Evolutionary conservation across 73 alveolate species (phyloP).

Genomic region (Paramecium bursaria): DNA sequence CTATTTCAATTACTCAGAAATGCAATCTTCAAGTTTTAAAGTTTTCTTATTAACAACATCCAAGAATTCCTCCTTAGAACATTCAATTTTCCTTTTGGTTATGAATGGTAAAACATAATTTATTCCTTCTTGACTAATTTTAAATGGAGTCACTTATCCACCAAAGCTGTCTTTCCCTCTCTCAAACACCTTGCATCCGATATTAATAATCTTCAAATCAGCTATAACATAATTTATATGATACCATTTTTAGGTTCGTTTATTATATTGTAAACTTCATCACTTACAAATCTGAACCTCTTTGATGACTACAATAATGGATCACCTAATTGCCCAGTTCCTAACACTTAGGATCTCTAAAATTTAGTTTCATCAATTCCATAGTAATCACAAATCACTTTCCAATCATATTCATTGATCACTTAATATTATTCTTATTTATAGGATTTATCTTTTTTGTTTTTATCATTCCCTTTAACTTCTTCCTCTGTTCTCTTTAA

Average conservation of each 20-base stretch:
- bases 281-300: conserved; percentile 46
- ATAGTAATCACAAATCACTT: conserved; percentile 60
- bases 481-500: conserved; percentile 31
- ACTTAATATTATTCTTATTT: conserved; percentile 43
- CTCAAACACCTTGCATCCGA: conserved; percentile 63
- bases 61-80: conserved; percentile 52
- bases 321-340: conserved; percentile 57
- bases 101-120: conserved; percentile 40
- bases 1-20: conserved; percentile 37
- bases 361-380: conserved; percentile 52
- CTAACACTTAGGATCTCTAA: conserved; percentile 44
- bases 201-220: conserved; percentile 43
- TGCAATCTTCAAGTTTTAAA: conserved; percentile 26
- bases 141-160: conserved; percentile 61
- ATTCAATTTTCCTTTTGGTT: conserved; percentile 45
- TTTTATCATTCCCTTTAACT: conserved; percentile 45
- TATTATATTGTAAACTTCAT: conserved; percentile 27
- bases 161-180: conserved; percentile 66
- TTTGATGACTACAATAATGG: conserved; percentile 11
- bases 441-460: conserved; percentile 8
- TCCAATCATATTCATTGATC: conserved; percentile 68
- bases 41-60: conserved; percentile 45
- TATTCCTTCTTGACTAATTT: conserved; percentile 59
- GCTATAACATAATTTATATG: conserved; percentile 16
- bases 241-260: conserved; percentile 1